Evolutionary conservation across 2,329 filamentous ascomycete species (phyloP), one percentile per base, ranked within the genome.

Genomic region (Fusarium irregulare): DNA sequence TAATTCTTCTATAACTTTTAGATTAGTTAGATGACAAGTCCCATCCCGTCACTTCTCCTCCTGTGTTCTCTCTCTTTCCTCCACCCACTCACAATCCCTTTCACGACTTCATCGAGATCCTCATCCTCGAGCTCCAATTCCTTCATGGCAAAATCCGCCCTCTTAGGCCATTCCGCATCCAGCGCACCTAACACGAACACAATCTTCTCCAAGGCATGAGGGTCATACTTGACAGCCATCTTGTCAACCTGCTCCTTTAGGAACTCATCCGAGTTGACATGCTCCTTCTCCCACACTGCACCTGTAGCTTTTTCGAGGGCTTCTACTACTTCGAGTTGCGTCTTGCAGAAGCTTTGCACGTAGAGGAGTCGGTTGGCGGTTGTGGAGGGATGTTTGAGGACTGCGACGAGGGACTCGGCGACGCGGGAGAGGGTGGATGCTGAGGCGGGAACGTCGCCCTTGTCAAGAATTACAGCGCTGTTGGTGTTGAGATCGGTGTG

Each of bases 361-460:
- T 81, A 82, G 1, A 90, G 76, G 7, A 78, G 73, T 7, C 81
- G 78, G 75, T 90, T 89, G 71, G 80, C 81, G 2, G 87, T 89
- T 68, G 83, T 79, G 7, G 84, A 82, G 0, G 80, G 82, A n/a
- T 86, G 79, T 32, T 78, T 74, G 64, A 90, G 78, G 2, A 87
- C 80, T 0, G 82, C 82, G 1, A 84, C 83, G 2, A 89, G 81
- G 2, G 83, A 83, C 56, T 83, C 79, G 0, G 78, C 87, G 10
- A 89, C 77, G 7, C 83, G 80, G 1, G 75, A 73, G 7, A 90
- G 79, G 0, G 83, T 86, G 0, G 87, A 86, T 6, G 81, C 65
- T 20, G 83, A 85, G 68, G 88, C 84, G 6, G 75, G 72, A 4
- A 77, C 74, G 48, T 86, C 79, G 4, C 88, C 88, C 4, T 83